Evolutionary conservation across 768 basidiomycete species (phyloP), one percentile per base, ranked within the genome.

Genomic region (Trametes elegans): DNA sequence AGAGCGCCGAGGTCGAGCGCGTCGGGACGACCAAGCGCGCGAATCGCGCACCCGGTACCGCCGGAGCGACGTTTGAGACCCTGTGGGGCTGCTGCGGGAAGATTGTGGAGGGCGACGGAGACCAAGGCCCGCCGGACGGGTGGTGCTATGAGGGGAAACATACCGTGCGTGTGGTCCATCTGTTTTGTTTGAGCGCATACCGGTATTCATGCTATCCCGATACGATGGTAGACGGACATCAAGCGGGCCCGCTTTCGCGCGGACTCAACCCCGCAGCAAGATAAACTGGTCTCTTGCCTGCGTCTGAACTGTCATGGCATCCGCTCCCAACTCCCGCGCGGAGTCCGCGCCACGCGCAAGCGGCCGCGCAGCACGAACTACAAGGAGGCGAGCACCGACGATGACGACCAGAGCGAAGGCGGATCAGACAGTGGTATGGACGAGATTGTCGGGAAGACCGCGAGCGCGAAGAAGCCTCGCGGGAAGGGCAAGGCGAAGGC

Each of bases 131-230:
- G 1, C 90, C 89, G 1, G 87, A 90, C 65, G 90, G 89, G 1
- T 92, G 88, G 88, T 92, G 89, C 63, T 91, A 90, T 62, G 88
- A 91, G 67, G 89, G 89, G 3, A 80, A 78, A 67, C 89, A 92
- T 67, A 90, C 89, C 7, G 84, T 85, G 46, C 57, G 82, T 78
- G 38, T 14, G 9, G 18, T 2, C 13, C 28, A 55, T 31, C 18
- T 43, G 51, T 23, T 39, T 1, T 5, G n/a, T 27, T 7, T 27
- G 19, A 5, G 35, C 2, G 19, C 10, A 7, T 49, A 10, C 9
- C 9, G 26, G 13, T 21, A 26, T 10, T 43, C 13, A 27, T n/a
- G n/a, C n/a, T n/a, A n/a, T n/a, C n/a, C 4, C 41, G 21, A 11
- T 42, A 27, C 56, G 26, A 23, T 45, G 44, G 32, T 56, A 90